A percentile compares a stretch with the other conserved stretches of the same genome.
These are phyloP conservation scores for Paecilomyces sp. DNA, from an alignment of 2,329 filamentous ascomycete species.

Conservation along the genomic window DNA sequence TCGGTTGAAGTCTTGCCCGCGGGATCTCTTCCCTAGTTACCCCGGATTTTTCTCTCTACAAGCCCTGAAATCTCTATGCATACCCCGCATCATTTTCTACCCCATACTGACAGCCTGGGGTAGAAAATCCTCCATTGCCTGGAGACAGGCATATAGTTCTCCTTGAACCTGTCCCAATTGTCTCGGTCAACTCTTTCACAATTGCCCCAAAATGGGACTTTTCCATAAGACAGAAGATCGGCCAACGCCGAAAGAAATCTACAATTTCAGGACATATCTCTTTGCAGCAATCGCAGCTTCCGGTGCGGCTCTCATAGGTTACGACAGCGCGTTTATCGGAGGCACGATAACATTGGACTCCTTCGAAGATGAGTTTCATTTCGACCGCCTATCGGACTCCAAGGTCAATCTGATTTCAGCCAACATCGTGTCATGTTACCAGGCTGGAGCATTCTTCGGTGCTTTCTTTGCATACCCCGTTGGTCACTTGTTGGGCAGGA, in stretches of 20 bases:
- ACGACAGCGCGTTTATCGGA: constrained; percentile 71
- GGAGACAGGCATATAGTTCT: neutral
- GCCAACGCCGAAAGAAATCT: constrained; percentile 51
- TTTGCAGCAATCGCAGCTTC: constrained; percentile 49
- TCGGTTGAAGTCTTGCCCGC: neutral
- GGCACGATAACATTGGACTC: constrained; percentile 65
- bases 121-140: neutral
- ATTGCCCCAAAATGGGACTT: neutral
- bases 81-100: neutral
- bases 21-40: neutral
- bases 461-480: constrained; percentile 61
- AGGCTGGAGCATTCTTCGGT: constrained; percentile 78
- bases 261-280: constrained; percentile 54
- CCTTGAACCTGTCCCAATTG: neutral
- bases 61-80: neutral
- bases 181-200: neutral
- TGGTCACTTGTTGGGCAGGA: constrained; percentile 61
- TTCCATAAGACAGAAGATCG: constrained; percentile 28
- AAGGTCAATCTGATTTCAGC: constrained; percentile 56
- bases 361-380: constrained; percentile 62
- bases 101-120: neutral
- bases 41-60: neutral
- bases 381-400: constrained; percentile 42
- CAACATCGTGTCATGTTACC: constrained; percentile 76
- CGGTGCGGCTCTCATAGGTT: constrained; percentile 53